These are phyloP conservation scores for Neonectria punicea DNA, from an alignment of 2,329 filamentous ascomycete species.

Conservation along the genomic window DNA sequence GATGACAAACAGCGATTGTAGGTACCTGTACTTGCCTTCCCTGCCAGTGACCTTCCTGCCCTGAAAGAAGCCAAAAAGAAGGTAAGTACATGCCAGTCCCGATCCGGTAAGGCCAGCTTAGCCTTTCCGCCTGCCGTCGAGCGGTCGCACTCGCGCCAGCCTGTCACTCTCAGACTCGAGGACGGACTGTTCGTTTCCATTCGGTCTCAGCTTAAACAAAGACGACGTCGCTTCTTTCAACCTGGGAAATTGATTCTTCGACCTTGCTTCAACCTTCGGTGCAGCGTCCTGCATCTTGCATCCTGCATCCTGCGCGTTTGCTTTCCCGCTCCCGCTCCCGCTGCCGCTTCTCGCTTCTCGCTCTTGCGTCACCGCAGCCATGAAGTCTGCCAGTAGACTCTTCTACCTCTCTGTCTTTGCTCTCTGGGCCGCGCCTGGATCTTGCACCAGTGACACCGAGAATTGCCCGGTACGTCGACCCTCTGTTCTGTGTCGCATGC, in stretches of 20 bases:
- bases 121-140: conserved; percentile 4
- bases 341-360: background rate
- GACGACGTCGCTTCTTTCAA: conserved; percentile 26
- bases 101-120: conserved; percentile 23
- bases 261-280: background rate
- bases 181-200: background rate
- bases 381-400: conserved; percentile 64
- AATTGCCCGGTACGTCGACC: conserved; percentile 63
- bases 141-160: background rate
- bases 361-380: conserved; percentile 38
- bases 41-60: background rate
- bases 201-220: conserved; percentile 11
- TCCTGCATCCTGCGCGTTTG: background rate
- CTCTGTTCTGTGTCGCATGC: background rate
- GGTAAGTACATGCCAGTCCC: conserved; percentile 14
- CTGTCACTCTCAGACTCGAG: background rate
- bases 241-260: background rate
- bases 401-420: conserved; percentile 68
- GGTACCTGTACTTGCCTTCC: background rate
- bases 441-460: conserved; percentile 58
- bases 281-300: background rate
- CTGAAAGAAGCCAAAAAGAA: conserved; percentile 4
- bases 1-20: conserved; percentile 14
- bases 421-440: conserved; percentile 61
- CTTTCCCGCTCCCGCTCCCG: background rate